Conservation (phyloP, 2,329 filamentous ascomycete genomes). For the Dactylellina leptospora region DNA sequence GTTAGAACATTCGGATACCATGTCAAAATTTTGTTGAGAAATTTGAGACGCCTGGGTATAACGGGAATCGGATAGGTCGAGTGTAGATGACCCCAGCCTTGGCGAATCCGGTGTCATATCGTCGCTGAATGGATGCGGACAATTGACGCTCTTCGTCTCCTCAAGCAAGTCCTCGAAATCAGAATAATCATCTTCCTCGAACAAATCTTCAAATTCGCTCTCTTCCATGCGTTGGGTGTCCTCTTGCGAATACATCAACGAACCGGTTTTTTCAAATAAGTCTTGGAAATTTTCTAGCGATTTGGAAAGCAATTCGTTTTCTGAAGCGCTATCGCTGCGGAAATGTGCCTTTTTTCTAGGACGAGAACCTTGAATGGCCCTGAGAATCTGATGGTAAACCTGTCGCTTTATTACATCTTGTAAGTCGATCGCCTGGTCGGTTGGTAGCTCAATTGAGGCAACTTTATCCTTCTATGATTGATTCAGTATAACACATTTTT, state of each 20-base stretch:
- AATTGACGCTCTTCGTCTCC: slow-evolving; percentile 10
- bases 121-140: neutral
- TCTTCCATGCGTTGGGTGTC: slow-evolving; percentile 6
- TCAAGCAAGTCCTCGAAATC: slow-evolving; percentile 48
- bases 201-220: slow-evolving; percentile 45
- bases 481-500: slow-evolving; percentile 3
- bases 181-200: slow-evolving; percentile 43
- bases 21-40: slow-evolving; percentile 10
- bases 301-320: slow-evolving; percentile 33
- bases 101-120: slow-evolving; percentile 33
- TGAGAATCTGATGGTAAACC: slow-evolving; percentile 39
- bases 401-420: slow-evolving; percentile 26
- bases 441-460: neutral
- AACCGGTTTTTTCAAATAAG: slow-evolving; percentile 27
- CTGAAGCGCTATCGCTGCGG: slow-evolving; percentile 9
- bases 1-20: slow-evolving; percentile 25
- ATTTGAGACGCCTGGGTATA: neutral
- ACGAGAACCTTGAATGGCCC: slow-evolving; percentile 25
- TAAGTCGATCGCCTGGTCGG: slow-evolving; percentile 34
- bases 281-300: slow-evolving; percentile 47
- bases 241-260: slow-evolving; percentile 26
- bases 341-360: slow-evolving; percentile 19
- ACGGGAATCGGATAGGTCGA: neutral
- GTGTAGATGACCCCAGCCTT: no score
- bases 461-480: slow-evolving; percentile 32